phyloP scores from a whole-genome alignment of 352 stramenopile species.

The Phytophthora vignae region DNA sequence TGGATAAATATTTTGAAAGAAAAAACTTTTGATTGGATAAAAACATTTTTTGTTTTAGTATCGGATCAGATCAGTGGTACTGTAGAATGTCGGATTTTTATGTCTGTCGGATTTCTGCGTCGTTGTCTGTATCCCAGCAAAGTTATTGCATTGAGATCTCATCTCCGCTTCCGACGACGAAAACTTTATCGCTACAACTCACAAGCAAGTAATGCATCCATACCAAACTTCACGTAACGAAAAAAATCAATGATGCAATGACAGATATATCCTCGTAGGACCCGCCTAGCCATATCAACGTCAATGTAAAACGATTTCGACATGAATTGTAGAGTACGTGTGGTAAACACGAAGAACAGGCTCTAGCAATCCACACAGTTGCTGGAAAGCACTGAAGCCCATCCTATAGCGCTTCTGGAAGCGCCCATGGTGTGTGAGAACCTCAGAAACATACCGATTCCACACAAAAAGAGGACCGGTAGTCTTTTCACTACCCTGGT shows the following conservation, averaged over 20 bases:
- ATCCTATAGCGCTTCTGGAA: not conserved
- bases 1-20: too few species aligned
- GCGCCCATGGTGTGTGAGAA: not conserved
- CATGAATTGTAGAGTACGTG: not conserved
- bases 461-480: not conserved
- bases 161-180: not conserved
- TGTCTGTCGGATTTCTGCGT: too few species aligned
- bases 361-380: not conserved
- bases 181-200: not conserved
- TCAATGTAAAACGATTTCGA: not conserved
- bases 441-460: not conserved
- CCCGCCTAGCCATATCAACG: not conserved
- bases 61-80: too few species aligned
- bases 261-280: not conserved
- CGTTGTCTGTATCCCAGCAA: not conserved
- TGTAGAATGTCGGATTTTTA: too few species aligned
- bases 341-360: not conserved
- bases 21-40: too few species aligned
- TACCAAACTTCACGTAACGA: not conserved
- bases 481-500: not conserved
- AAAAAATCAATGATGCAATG: not conserved
- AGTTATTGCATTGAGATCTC: not conserved
- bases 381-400: not conserved
- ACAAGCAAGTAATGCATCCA: not conserved
- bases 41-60: too few species aligned